phyloP scores from a whole-genome alignment of 805 yeast genomes.

The Sungouiozyma intestinalis region DNA sequence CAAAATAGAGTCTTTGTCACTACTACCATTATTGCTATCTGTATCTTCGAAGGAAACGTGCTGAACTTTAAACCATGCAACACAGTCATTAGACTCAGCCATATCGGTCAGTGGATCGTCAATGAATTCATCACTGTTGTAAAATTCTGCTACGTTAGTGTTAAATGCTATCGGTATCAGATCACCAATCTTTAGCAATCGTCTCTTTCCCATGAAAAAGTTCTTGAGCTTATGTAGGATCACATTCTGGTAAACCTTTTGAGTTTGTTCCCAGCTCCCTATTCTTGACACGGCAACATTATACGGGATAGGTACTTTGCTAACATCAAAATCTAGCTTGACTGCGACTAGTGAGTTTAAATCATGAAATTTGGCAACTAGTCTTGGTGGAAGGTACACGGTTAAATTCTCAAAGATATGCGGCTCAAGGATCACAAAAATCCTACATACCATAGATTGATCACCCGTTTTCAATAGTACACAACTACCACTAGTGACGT shows the following conservation, averaged over 20 bases:
- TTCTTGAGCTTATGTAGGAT: slow-evolving; percentile 49
- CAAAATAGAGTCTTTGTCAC: not conserved
- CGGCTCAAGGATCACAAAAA: slow-evolving; percentile 19
- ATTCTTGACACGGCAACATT: slow-evolving; percentile 20
- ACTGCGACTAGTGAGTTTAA: slow-evolving; percentile 2
- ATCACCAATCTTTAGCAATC: slow-evolving; percentile 58
- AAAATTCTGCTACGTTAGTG: slow-evolving; percentile 12
- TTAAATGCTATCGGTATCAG: slow-evolving; percentile 72
- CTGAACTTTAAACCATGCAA: slow-evolving; percentile 80
- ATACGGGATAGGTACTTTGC: slow-evolving; percentile 13
- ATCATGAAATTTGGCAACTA: slow-evolving; percentile 12
- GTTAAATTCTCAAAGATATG: slow-evolving; percentile 7
- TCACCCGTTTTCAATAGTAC: slow-evolving; percentile 6
- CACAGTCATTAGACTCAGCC: slow-evolving; percentile 41
- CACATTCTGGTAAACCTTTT: slow-evolving; percentile 19
- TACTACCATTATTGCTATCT: not conserved
- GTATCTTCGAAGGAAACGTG: slow-evolving; percentile 27
- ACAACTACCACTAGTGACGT: slow-evolving; percentile 17
- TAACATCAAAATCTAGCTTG: slow-evolving; percentile 2
- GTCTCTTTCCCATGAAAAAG: slow-evolving; percentile 45
- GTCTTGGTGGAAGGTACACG: slow-evolving; percentile 20
- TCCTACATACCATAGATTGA: slow-evolving; percentile 4
- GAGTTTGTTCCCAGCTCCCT: slow-evolving; percentile 21
- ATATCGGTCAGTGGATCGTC: slow-evolving; percentile 1
- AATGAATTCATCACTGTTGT: not conserved